These are phyloP conservation scores for Xylariales sp. DNA, from an alignment of 2,329 filamentous ascomycete genomes.

Conservation along the genomic window DNA sequence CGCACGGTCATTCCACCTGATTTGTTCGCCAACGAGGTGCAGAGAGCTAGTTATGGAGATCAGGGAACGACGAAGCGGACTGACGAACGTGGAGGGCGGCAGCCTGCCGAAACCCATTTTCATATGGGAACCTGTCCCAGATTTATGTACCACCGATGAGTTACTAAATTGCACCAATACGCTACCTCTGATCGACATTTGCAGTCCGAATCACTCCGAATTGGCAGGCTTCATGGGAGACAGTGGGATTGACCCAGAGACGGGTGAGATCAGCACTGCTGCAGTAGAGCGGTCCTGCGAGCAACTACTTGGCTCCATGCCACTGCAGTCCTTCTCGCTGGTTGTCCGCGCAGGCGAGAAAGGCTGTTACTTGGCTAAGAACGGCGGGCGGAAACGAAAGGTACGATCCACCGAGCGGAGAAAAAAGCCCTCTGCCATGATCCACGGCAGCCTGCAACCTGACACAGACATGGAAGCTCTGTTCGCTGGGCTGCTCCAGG, in stretches of 20 bases:
- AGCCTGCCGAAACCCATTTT: conserved; percentile 59
- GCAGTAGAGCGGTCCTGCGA: conserved; percentile 57
- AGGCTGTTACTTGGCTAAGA: conserved; percentile 62
- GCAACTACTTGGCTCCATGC: conserved; percentile 59
- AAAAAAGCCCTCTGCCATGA: conserved; percentile 38
- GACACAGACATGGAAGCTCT: conserved; percentile 61
- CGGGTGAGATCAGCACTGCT: conserved; percentile 46
- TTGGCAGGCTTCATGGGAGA: conserved; percentile 79
- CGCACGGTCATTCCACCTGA: conserved; percentile 78
- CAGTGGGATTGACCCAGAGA: conserved; percentile 47
- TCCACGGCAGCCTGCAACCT: conserved; percentile 47
- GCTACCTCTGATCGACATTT: conserved; percentile 56
- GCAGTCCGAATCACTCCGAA: conserved; percentile 81
- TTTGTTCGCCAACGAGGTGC: conserved; percentile 75
- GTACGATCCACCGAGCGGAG: conserved; percentile 20
- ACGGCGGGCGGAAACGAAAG: conserved; percentile 47
- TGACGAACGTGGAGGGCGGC: conserved; percentile 19
- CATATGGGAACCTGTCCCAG: conserved; percentile 93
- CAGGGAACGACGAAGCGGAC: conserved; percentile 47
- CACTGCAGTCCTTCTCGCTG: conserved; percentile 59
- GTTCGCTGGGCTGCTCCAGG: conserved; percentile 54
- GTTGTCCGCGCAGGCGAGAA: conserved; percentile 68
- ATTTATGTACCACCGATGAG: conserved; percentile 71
- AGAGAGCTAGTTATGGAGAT: conserved; percentile 72
- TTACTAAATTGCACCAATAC: conserved; percentile 61